Conservation (phyloP, 768 basidiomycete genomes). For the Galerina marginata region DNA sequence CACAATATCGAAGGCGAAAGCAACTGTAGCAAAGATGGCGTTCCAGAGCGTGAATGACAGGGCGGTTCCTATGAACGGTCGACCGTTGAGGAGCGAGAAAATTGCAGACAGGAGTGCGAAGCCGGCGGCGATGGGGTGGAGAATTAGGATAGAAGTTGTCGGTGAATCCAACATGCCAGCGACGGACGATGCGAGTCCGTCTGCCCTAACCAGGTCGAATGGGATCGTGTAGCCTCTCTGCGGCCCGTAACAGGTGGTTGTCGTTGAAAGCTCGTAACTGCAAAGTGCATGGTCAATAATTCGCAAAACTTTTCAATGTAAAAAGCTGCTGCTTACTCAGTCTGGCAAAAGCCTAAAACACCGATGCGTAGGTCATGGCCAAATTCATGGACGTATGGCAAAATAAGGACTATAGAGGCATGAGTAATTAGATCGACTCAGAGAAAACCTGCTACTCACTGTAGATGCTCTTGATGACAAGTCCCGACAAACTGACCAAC, state of each 20-base stretch:
- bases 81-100: not conserved
- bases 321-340: not conserved
- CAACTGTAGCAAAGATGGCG: not conserved
- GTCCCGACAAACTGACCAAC: not conserved
- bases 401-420: not conserved
- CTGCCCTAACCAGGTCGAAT: not conserved
- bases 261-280: not conserved
- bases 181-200: not conserved
- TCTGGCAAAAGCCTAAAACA: constrained; percentile 2
- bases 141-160: not conserved
- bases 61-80: not conserved
- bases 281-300: not conserved
- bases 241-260: not conserved
- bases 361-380: constrained; percentile 1
- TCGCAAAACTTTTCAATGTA: not conserved
- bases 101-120: not conserved
- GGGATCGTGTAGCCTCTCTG: not conserved
- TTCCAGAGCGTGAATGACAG: not conserved
- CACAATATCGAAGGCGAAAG: not conserved
- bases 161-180: constrained; percentile 1
- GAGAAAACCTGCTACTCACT: not conserved
- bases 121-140: not conserved
- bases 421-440: not conserved
- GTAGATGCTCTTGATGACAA: not conserved
- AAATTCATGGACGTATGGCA: not conserved